Evolutionary conservation across 2,329 filamentous ascomycete genomes (phyloP).

Genomic region (Alternaria infectoria): DNA sequence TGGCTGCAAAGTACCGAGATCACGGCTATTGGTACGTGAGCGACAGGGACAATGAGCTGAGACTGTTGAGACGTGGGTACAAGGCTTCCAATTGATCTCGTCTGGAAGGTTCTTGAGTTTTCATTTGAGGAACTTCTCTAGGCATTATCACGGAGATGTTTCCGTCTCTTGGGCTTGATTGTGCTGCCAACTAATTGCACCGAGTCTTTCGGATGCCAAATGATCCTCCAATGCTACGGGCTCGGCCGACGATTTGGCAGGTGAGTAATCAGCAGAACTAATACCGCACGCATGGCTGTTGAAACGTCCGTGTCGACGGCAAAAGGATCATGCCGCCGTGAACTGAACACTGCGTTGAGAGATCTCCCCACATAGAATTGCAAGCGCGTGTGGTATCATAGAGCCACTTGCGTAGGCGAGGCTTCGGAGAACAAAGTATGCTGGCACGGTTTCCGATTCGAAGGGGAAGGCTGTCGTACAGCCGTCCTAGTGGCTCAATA

Average conservation of each 20-base stretch:
- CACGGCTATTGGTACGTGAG: conserved; percentile 1
- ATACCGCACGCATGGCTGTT: neutral
- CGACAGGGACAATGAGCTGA: conserved; percentile 3
- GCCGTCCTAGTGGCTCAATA: neutral
- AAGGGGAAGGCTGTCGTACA: neutral
- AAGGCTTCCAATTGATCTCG: neutral
- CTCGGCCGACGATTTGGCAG: neutral
- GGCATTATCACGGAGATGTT: neutral
- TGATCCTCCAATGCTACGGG: neutral
- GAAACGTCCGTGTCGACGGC: neutral
- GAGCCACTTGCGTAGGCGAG: neutral
- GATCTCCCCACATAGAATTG: neutral
- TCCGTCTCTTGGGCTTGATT: neutral
- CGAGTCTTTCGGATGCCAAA: neutral
- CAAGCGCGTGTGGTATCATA: neutral
- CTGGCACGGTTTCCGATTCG: neutral
- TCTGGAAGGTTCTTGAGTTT: neutral
- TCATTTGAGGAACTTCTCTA: neutral
- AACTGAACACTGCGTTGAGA: neutral
- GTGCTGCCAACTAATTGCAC: neutral
- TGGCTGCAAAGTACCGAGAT: neutral
- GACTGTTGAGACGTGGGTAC: neutral
- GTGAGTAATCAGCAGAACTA: neutral
- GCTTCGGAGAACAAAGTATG: neutral
- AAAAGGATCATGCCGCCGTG: neutral